Evolutionary conservation across 768 basidiomycete genomes (phyloP).

Genomic region (Mycena galericulata): DNA sequence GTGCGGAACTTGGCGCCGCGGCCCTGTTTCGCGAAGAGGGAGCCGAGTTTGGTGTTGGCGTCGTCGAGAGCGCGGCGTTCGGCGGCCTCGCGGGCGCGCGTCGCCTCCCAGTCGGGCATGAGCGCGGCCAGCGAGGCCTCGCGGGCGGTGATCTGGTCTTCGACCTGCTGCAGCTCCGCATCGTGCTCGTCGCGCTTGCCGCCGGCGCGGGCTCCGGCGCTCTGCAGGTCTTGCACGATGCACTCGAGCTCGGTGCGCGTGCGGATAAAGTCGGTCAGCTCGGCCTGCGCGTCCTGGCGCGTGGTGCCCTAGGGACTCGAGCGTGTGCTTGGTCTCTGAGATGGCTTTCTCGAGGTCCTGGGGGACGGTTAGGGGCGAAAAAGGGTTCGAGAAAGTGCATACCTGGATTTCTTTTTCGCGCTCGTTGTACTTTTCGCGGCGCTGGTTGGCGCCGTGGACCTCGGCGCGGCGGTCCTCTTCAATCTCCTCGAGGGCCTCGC

Average conservation of each 20-base stretch:
- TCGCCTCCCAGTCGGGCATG: constrained; percentile 76
- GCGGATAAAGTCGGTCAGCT: constrained; percentile 89
- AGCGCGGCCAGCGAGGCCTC: constrained; percentile 73
- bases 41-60: constrained; percentile 74
- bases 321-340: constrained; percentile 72
- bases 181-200: constrained; percentile 74
- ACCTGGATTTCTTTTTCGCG: constrained; percentile 91
- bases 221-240: constrained; percentile 79
- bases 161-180: constrained; percentile 71
- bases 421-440: constrained; percentile 84
- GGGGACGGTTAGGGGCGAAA: constrained; percentile 6
- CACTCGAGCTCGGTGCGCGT: constrained; percentile 90
- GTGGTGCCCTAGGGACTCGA: constrained; percentile 78
- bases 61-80: constrained; percentile 81
- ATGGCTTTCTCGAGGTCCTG: constrained; percentile 83
- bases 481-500: constrained; percentile 86
- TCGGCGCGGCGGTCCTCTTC: constrained; percentile 86
- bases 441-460: constrained; percentile 84
- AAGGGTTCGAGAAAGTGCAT: constrained; percentile 35
- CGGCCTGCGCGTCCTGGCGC: constrained; percentile 81
- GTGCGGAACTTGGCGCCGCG: constrained; percentile 88
- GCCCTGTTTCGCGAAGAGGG: constrained; percentile 92
- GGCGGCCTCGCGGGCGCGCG: constrained; percentile 60
- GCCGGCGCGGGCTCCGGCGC: constrained; percentile 72
- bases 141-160: constrained; percentile 70